Base-by-base conservation (phyloP, 257 asterid genomes). In the Capsicum chinense region DNA sequence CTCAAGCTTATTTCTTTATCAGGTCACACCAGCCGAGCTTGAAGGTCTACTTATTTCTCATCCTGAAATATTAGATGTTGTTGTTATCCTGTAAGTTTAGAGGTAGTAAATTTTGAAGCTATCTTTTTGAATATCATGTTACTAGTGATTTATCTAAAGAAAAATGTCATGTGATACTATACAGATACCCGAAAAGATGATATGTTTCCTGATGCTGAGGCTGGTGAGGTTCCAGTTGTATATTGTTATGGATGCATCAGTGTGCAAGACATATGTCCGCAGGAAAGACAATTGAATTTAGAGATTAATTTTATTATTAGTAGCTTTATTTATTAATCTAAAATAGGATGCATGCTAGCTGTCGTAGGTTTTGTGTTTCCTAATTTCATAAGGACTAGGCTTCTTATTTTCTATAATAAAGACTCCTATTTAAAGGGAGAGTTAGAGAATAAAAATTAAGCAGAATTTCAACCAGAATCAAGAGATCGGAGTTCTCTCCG, bases 21-120 rank as follows among this genome's bases (percentile, higher is more conserved):
- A 97, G 99, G 97, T 97, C 79, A 98, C 99, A 85, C 99, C 99
- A 69, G 99, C 99, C 1, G 99, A 97, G 91, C 98, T 97, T 33
- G 99, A 97, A 89, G 99, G 97, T 68, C 89, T 97, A 83, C 98
- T 97, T 37, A 88, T 97, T 86, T 93, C 98, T 83, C 98, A 97
- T 87, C 96, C 95, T 5, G 95, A 93, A 92, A 97, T 97, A 87
- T 71, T 88, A 68, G 99, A 97, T 87, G 98, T 97, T 74, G 99
- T 93, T 83, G 99, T 94, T 85, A 92, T 93, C 86, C 98, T 98
- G 98, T 97, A 87, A 90, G 92, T 87, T 66, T 78, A 26, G 9
- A 50, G 33, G 42, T 52, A 50, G 48, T 76, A 76, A 76, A 76
- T 76, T 52, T 76, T 76, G 63, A 76, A 26, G 21, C 5, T 26